Evolutionary conservation across 2,329 filamentous ascomycete genomes (phyloP), one percentile per base, ranked within the genome.

Genomic region (Exutisphaerella laricina): DNA sequence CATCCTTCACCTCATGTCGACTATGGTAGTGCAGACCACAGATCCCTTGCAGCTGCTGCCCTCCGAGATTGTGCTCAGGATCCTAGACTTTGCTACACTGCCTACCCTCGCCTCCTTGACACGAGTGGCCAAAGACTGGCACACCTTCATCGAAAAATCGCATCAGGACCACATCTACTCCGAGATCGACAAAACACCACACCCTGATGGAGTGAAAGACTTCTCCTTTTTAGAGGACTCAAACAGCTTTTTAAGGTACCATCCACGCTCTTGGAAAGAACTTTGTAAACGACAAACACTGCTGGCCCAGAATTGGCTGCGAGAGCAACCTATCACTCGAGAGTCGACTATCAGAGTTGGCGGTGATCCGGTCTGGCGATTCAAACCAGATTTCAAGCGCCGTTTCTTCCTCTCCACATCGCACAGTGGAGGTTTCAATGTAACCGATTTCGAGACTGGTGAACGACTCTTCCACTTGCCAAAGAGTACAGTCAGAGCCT

Each of bases 401-500:
- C 64, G 70, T 0, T 64, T 71, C 45, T 63, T 72, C 31, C 44
- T 72, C 5, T 71, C 69, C 3, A 72, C 69, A 0, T 68, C 66
- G 3, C 67, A 71, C 30, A 56, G 57, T 10, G 70, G 69, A n/a
- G 70, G 69, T 1, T 43, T 73, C 26, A 63, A 66, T 39, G 69
- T 72, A 29, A 70, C 65, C 4, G 67, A 70, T 48, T 71, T 73
- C 66, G 69, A 72, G 33, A 61, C 62, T 12, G 69, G 68, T 8
- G 45, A 48, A 3, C 53, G 64, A 12, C 53, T 73, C 4, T 72
- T 68, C 66, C 54, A 58, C 8, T 38, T 61, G 17, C 36, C 47
- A 5, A 30, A 13, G 17, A 41, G 46, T 9, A 36, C 37, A 42
- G 69, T 71, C 22, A 60, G 67, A 9, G 62, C 65, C 4, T 70